A percentile compares a stretch with the other conserved stretches of the same genome.
phyloP scores from a whole-genome alignment of 2,329 filamentous ascomycete genomes.

The Cladophialophora psammophila region DNA sequence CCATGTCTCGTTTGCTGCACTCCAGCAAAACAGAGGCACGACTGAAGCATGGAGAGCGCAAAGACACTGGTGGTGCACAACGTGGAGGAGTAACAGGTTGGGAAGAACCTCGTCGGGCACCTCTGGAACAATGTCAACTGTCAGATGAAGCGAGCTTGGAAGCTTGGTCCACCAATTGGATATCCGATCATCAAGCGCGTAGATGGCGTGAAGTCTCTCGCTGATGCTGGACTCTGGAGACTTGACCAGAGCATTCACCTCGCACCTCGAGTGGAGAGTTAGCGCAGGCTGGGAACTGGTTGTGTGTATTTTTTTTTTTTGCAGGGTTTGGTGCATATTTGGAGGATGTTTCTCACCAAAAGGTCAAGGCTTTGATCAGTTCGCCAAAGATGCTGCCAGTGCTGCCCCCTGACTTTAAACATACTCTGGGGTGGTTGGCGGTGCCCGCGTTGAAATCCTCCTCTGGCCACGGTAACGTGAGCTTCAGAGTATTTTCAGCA shows the following conservation, averaged over 20 bases:
- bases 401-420: constrained; percentile 15
- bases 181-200: constrained; percentile 22
- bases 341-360: constrained; percentile 19
- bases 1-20: constrained; percentile 10
- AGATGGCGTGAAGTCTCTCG: constrained; percentile 20
- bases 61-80: constrained; percentile 27
- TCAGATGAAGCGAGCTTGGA: constrained; percentile 12
- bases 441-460: constrained; percentile 20
- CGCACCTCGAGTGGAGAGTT: constrained; percentile 7
- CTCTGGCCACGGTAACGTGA: constrained; percentile 23
- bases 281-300: background rate
- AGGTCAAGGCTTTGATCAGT: constrained; percentile 22
- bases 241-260: constrained; percentile 21
- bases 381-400: constrained; percentile 25
- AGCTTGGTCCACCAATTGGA: constrained; percentile 19
- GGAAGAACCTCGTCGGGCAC: constrained; percentile 12
- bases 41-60: constrained; percentile 26
- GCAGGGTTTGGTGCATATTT: background rate
- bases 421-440: background rate
- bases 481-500: background rate
- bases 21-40: constrained; percentile 27
- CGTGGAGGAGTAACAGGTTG: constrained; percentile 18
- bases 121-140: background rate
- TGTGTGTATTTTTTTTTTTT: no score
- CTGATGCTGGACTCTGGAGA: constrained; percentile 13